Conservation (phyloP, 345 rosid genomes). For the Murraya koenigii region DNA sequence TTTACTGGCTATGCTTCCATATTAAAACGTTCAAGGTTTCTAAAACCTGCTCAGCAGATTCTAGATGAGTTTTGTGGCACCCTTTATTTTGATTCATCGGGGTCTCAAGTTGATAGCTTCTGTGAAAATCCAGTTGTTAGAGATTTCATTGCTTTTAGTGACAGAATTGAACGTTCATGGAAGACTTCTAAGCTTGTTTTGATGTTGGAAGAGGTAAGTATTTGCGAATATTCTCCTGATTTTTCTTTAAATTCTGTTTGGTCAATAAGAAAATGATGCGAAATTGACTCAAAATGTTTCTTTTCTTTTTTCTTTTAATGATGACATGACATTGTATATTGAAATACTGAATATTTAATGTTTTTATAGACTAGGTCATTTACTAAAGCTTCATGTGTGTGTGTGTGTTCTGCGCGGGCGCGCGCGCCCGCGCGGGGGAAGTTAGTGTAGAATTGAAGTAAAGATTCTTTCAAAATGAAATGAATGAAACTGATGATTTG, state of each 20-base stretch:
- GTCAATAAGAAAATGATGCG: not conserved
- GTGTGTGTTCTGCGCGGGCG: too few species aligned
- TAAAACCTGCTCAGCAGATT: slow-evolving; percentile 36
- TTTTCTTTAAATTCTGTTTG: not conserved
- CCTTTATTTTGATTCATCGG: slow-evolving; percentile 3
- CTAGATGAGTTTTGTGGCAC: slow-evolving; percentile 32
- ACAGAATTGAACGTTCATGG: slow-evolving; percentile 24
- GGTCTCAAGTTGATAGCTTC: slow-evolving; percentile 15
- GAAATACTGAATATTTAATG: not conserved
- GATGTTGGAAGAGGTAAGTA: slow-evolving; percentile 43
- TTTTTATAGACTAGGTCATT: not conserved
- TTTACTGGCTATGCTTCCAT: slow-evolving; percentile 37
- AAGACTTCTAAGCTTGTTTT: slow-evolving; percentile 33
- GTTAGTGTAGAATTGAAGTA: not conserved
- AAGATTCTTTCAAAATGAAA: not conserved
- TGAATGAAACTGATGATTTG: slow-evolving; percentile 26
- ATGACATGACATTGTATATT: not conserved
- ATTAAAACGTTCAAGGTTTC: slow-evolving; percentile 29
- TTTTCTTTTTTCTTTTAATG: not conserved
- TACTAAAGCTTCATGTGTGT: not conserved
- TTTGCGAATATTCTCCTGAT: not conserved
- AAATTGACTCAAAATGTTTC: not conserved
- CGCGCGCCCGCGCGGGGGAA: too few species aligned
- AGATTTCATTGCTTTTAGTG: slow-evolving; percentile 22
- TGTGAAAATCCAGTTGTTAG: slow-evolving; percentile 14